These are phyloP conservation scores for Luffa acutangula DNA, from an alignment of 306 rosid species.

Conservation along the genomic window DNA sequence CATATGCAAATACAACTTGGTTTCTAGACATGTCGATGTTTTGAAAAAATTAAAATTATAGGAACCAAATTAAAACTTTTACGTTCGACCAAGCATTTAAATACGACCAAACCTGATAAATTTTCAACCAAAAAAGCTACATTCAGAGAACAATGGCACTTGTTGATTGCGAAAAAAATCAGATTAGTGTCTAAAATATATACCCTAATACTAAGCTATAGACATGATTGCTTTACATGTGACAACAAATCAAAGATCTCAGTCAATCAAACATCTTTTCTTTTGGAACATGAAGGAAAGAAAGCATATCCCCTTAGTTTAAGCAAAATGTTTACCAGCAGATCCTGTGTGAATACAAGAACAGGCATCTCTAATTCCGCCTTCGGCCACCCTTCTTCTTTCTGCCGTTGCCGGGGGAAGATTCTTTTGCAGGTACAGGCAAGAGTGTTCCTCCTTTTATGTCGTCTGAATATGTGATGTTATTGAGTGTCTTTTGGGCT, in stretches of 20 bases:
- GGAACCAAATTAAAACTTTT: too few species aligned
- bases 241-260: neutral
- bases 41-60: too few species aligned
- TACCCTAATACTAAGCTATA: neutral
- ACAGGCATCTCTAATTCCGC: constrained; percentile 30
- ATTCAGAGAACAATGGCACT: too few species aligned
- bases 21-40: too few species aligned
- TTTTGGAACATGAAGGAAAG: neutral
- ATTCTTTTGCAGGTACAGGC: constrained; percentile 57
- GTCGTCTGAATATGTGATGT: constrained; percentile 52
- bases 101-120: too few species aligned
- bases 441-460: constrained; percentile 71
- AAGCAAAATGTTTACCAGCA: neutral
- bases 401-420: constrained; percentile 40
- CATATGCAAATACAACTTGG: too few species aligned
- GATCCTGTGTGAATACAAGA: neutral
- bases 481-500: constrained; percentile 68
- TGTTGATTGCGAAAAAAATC: too few species aligned
- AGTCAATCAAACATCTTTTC: neutral
- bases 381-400: constrained; percentile 57
- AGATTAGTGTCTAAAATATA: neutral
- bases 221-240: neutral
- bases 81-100: too few species aligned
- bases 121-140: neutral
- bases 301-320: neutral